Conservation (phyloP, 2,329 filamentous ascomycete genomes). For the Fusarium mexicanum region DNA sequence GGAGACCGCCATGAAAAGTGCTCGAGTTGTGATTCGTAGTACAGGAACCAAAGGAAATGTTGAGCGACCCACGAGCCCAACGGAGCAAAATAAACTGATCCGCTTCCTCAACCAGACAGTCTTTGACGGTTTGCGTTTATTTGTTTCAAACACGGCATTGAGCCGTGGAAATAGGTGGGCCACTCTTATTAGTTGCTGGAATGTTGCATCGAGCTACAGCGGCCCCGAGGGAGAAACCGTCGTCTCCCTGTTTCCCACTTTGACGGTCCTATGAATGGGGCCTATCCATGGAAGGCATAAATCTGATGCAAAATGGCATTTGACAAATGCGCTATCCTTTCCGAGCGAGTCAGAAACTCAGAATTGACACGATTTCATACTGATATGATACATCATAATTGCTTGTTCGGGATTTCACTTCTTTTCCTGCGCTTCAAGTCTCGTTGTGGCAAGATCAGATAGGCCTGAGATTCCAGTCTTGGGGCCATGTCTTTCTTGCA, state of each 20-base stretch:
- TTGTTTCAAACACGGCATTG: constrained; percentile 27
- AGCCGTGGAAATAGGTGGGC: constrained; percentile 12
- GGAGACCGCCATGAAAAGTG: not conserved
- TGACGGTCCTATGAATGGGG: constrained; percentile 8
- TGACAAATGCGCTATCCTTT: constrained; percentile 3
- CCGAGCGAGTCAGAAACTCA: constrained; percentile 7
- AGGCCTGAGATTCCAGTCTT: constrained; percentile 1
- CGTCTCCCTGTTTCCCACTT: constrained; percentile 17
- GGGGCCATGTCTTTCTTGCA: not conserved
- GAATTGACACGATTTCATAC: not conserved
- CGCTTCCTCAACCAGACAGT: not conserved
- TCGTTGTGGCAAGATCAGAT: constrained; percentile 1
- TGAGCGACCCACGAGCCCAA: not conserved
- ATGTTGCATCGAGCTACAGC: constrained; percentile 35
- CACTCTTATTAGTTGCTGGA: constrained; percentile 22
- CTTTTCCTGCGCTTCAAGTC: not conserved
- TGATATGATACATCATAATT: constrained; percentile 3
- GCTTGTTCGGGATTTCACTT: not conserved
- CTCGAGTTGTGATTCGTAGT: not conserved
- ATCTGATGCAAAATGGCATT: not conserved
- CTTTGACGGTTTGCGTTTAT: not conserved
- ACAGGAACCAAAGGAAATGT: not conserved
- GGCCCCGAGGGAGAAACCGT: not conserved
- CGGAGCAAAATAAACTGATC: not conserved
- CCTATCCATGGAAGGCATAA: not conserved